Evolutionary conservation across 352 stramenopile genomes (phyloP), one percentile per base, ranked within the genome.

Genomic region (Phytophthora meadii): DNA sequence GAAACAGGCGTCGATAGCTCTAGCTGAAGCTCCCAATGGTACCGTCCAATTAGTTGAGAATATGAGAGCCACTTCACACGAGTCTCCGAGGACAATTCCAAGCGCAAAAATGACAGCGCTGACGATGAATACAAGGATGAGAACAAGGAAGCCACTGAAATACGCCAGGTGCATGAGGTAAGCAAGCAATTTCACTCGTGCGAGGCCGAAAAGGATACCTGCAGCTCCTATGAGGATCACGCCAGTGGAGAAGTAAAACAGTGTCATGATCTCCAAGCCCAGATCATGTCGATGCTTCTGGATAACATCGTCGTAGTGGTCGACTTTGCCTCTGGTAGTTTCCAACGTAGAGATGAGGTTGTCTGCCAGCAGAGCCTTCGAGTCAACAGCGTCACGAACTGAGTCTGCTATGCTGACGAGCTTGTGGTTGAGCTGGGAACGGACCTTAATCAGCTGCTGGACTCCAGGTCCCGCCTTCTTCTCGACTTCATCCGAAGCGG

Each of bases 151-250:
- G 2, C 80, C 82, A 14, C 85, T 61, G 27, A 88, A 60, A 65
- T 88, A 91, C 12, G 79, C 79, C 41, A 91, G 41, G 48, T 91
- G 79, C 48, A 91, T 82, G 62, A 88, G 75, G 59, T 86, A 82
- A n/a, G 70, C 77, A 3, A 91, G 53, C 27, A 70, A 68, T 27
- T 87, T 87, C 40, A 81, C 34, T 10, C 74, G 69, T 42, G 75
- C 82, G 32, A 88, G 63, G 2, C 74, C 78, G 46, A 88, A 87
- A 37, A 89, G 54, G n/a, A 91, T 62, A 14, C 80, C 82, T 5
- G 87, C 45, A n/a, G 86, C 39, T 0, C 82, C 77, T 7, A 88
- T 34, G 25, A 27, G 68, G 39, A 91, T 67, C 24, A 83, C 66
- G 2, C 68, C 56, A 0, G 84, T 56, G 5, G 71, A 70, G 4